Conservation (phyloP, 352 stramenopile genomes). For the Globisporangium camurandrum region DNA sequence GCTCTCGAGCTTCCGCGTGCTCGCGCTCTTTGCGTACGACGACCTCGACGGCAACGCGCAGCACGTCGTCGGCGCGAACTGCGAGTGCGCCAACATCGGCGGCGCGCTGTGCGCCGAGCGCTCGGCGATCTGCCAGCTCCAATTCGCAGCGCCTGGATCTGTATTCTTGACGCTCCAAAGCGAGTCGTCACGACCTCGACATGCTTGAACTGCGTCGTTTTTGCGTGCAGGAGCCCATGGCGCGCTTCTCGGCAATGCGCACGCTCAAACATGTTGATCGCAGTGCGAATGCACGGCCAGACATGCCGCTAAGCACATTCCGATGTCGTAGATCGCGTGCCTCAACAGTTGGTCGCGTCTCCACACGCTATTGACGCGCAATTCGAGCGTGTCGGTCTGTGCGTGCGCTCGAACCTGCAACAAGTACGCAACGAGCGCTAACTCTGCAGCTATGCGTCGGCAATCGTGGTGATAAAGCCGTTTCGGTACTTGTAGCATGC, state of each 20-base stretch:
- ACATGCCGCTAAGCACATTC: background rate
- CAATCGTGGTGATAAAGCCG: slow-evolving; percentile 5
- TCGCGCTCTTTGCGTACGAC: slow-evolving; percentile 54
- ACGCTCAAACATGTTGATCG: background rate
- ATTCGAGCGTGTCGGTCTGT: background rate
- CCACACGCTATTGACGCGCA: too few species aligned
- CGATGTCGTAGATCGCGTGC: background rate
- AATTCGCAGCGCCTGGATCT: too few species aligned
- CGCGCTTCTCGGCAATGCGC: background rate
- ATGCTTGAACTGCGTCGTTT: background rate
- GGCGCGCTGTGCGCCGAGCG: slow-evolving; percentile 78
- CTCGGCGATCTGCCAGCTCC: slow-evolving; percentile 60
- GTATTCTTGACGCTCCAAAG: too few species aligned
- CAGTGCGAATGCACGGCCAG: background rate
- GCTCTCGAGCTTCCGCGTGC: slow-evolving; percentile 12
- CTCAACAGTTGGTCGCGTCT: background rate
- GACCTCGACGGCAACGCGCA: slow-evolving; percentile 35
- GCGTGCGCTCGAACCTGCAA: background rate
- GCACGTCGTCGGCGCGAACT: slow-evolving; percentile 72
- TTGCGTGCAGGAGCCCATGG: background rate
- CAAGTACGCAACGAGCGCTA: background rate
- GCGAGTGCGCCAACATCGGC: slow-evolving; percentile 80
- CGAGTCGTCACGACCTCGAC: background rate
- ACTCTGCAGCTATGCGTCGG: slow-evolving; percentile 13
- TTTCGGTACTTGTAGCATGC: background rate